Evolutionary conservation across 129 eudicot species (phyloP).

Genomic region (Sambucus nigra): DNA sequence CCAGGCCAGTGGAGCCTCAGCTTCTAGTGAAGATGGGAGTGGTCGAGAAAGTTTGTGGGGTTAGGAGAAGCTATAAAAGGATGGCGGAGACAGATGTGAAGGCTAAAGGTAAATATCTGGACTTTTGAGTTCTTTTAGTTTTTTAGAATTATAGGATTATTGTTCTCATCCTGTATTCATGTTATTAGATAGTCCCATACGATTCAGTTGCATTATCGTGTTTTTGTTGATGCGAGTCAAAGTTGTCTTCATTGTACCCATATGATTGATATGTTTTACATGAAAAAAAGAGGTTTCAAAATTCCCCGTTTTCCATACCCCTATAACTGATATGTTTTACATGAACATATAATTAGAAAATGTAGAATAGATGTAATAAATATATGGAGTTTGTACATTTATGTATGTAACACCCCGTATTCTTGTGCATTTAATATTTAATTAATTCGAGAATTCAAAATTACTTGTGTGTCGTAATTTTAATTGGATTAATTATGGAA

Average conservation of each 20-base stretch:
- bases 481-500: too few species aligned
- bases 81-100: conserved; percentile 46
- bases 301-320: too few species aligned
- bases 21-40: conserved; percentile 27
- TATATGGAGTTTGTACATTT: too few species aligned
- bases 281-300: too few species aligned
- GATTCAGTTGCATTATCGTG: conserved; percentile 12
- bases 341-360: too few species aligned
- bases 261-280: too few species aligned
- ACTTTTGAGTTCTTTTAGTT: conserved; percentile 87
- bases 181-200: conserved; percentile 22
- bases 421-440: too few species aligned
- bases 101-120: conserved; percentile 72
- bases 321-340: too few species aligned
- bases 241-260: background rate
- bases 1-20: conserved; percentile 47
- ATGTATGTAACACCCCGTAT: too few species aligned
- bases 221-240: background rate
- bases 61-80: conserved; percentile 42
- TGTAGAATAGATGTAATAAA: too few species aligned
- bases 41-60: conserved; percentile 34
- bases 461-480: too few species aligned
- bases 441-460: too few species aligned
- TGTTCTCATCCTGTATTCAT: conserved; percentile 26
- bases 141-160: conserved; percentile 24